These are phyloP conservation scores for Komagataella kurtzmanii DNA, from an alignment of 805 yeast genomes.

Conservation along the genomic window DNA sequence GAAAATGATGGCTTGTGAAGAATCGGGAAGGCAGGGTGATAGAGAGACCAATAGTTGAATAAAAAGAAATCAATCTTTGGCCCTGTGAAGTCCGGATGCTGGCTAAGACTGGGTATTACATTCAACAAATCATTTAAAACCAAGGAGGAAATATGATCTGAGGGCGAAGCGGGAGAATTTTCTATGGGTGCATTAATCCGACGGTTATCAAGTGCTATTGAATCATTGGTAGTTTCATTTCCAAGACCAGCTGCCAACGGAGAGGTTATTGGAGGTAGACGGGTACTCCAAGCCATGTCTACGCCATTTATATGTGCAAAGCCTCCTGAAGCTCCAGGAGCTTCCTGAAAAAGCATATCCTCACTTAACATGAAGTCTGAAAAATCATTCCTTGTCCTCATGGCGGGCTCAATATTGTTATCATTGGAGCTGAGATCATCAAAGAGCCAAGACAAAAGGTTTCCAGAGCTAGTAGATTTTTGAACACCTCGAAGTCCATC, in stretches of 20 bases:
- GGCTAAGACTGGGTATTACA: constrained; percentile 13
- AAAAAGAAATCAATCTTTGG: constrained; percentile 15
- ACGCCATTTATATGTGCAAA: not conserved
- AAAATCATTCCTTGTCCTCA: not conserved
- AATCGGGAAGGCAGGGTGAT: constrained; percentile 46
- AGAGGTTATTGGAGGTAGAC: not conserved
- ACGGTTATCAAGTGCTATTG: not conserved
- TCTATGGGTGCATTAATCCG: not conserved
- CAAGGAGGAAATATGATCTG: not conserved
- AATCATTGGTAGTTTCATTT: constrained; percentile 1
- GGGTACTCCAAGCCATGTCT: not conserved
- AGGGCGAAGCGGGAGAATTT: not conserved
- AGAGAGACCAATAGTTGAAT: constrained; percentile 38
- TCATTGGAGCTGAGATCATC: not conserved
- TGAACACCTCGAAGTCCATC: not conserved
- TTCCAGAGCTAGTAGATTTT: not conserved
- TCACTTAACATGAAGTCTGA: not conserved
- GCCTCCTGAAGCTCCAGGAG: not conserved
- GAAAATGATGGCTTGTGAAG: constrained; percentile 47
- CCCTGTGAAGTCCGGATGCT: constrained; percentile 15
- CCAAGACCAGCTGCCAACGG: not conserved
- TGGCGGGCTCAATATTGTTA: not conserved
- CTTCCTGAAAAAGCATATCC: not conserved
- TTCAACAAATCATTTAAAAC: constrained; percentile 9
- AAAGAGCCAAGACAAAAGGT: constrained; percentile 3